Conservation (phyloP, 352 stramenopile genomes). For the Phytophthora tentaculata region DNA sequence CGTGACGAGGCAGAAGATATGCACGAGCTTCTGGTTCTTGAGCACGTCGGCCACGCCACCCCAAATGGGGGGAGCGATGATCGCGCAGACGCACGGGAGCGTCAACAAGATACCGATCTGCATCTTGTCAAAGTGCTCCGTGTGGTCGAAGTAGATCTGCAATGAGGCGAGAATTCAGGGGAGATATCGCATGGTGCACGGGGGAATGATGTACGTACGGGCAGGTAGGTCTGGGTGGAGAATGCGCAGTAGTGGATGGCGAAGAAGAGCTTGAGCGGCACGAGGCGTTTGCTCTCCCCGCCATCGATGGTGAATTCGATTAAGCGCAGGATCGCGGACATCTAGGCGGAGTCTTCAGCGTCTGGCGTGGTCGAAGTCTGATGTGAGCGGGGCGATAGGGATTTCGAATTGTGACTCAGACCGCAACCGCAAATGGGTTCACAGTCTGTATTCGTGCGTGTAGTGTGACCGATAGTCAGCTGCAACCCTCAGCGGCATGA, state of each 20-base stretch:
- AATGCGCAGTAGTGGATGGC: slow-evolving; percentile 73
- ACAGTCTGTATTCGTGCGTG: neutral
- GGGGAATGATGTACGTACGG: slow-evolving; percentile 62
- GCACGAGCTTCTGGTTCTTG: slow-evolving; percentile 69
- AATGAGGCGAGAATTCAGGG: neutral
- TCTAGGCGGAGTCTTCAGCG: slow-evolving; percentile 3
- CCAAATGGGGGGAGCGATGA: slow-evolving; percentile 74
- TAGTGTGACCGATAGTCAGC: neutral
- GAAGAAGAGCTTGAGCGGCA: slow-evolving; percentile 79
- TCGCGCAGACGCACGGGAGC: slow-evolving; percentile 72
- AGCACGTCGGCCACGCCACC: slow-evolving; percentile 64
- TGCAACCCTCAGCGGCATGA: neutral
- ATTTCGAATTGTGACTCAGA: slow-evolving; percentile 4
- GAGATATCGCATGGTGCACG: no score
- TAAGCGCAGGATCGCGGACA: slow-evolving; percentile 38
- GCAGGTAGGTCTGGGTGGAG: slow-evolving; percentile 71
- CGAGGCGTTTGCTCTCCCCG: slow-evolving; percentile 62
- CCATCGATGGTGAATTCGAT: slow-evolving; percentile 65
- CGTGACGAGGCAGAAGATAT: slow-evolving; percentile 67
- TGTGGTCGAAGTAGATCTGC: slow-evolving; percentile 63
- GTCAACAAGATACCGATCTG: slow-evolving; percentile 79
- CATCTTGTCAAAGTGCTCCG: slow-evolving; percentile 66
- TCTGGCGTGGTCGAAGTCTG: slow-evolving; percentile 1
- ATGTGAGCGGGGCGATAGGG: neutral
- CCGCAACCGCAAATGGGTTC: neutral